Evolutionary conservation across 1,284 basidiomycete species (phyloP).

Genomic region (Apiotrichum siamense): DNA sequence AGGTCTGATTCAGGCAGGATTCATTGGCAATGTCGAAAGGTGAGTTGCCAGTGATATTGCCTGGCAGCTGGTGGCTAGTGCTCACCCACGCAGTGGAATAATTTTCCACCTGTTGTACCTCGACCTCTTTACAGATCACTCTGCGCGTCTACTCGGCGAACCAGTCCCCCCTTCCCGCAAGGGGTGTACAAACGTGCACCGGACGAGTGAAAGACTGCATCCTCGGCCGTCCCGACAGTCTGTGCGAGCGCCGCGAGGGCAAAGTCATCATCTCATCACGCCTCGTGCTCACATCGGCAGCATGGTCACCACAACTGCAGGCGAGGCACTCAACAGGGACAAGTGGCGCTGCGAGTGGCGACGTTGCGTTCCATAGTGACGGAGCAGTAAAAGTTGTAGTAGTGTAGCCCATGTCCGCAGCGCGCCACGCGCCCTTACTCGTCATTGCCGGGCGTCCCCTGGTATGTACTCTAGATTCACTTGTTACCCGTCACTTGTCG

Average conservation of each 20-base stretch:
- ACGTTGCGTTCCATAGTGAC: constrained; percentile 13
- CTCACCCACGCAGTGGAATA: constrained; percentile 2
- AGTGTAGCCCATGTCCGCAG: not conserved
- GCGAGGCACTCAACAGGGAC: constrained; percentile 14
- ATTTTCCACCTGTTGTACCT: constrained; percentile 14
- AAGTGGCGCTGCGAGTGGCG: constrained; percentile 20
- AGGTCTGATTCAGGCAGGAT: constrained; percentile 1
- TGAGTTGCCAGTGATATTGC: no score
- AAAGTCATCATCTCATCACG: constrained; percentile 9
- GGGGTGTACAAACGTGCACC: constrained; percentile 4
- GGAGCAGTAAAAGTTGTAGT: constrained; percentile 13
- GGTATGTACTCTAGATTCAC: no score
- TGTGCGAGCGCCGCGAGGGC: not conserved
- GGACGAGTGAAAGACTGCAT: constrained; percentile 15
- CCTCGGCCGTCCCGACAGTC: not conserved
- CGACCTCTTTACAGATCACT: constrained; percentile 1
- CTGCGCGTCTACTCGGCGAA: constrained; percentile 3
- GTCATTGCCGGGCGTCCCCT: no score
- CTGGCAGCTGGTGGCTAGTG: no score
- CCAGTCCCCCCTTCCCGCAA: not conserved
- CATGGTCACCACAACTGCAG: constrained; percentile 15
- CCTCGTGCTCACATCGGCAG: constrained; percentile 18
- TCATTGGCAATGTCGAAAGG: constrained; percentile 13
- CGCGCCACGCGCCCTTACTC: not conserved
- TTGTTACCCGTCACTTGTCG: no score